Percentiles rank a stretch among this genome's conserved stretches.
phyloP scores from a whole-genome alignment of 2,329 filamentous ascomycete species.

The Pseudovirgaria hyperparasitica region DNA sequence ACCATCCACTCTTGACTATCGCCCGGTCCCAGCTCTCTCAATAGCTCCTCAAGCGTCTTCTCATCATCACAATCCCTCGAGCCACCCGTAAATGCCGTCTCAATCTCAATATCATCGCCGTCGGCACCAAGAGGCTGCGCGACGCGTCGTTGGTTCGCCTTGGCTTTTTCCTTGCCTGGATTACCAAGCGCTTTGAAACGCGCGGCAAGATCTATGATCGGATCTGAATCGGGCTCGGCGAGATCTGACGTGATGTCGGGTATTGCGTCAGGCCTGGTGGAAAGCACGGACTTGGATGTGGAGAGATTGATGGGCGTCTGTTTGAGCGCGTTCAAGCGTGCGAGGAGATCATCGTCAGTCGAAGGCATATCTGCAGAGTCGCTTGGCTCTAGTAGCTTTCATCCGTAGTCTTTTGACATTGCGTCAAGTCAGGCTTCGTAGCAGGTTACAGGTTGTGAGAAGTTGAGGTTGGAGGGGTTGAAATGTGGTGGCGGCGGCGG shows the following conservation, averaged over 20 bases:
- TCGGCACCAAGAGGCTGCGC: constrained; percentile 6
- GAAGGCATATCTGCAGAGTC: background rate
- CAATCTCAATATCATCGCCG: constrained; percentile 9
- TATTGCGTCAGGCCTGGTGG: too few species aligned
- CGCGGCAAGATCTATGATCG: constrained; percentile 17
- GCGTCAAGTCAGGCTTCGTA: background rate
- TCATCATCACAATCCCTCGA: constrained; percentile 27
- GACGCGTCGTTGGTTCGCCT: background rate
- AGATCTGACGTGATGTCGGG: background rate
- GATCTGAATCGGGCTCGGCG: constrained; percentile 11
- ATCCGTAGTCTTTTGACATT: too few species aligned
- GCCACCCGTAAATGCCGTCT: constrained; percentile 17
- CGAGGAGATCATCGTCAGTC: constrained; percentile 30
- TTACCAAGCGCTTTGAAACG: constrained; percentile 23
- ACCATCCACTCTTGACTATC: constrained; percentile 27
- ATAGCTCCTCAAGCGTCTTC: constrained; percentile 32
- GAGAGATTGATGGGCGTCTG: constrained; percentile 26
- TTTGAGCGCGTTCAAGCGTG: constrained; percentile 36
- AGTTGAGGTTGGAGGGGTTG: background rate
- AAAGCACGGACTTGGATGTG: constrained; percentile 9
- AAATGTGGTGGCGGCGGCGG: background rate
- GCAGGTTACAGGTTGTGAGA: background rate
- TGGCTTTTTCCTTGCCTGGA: constrained; percentile 2
- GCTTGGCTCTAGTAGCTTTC: too few species aligned
- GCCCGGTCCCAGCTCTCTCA: constrained; percentile 26